Evolutionary conservation across 192 early-diverging fungal genomes (phyloP).

Genomic region (Coemansia interrupta): DNA sequence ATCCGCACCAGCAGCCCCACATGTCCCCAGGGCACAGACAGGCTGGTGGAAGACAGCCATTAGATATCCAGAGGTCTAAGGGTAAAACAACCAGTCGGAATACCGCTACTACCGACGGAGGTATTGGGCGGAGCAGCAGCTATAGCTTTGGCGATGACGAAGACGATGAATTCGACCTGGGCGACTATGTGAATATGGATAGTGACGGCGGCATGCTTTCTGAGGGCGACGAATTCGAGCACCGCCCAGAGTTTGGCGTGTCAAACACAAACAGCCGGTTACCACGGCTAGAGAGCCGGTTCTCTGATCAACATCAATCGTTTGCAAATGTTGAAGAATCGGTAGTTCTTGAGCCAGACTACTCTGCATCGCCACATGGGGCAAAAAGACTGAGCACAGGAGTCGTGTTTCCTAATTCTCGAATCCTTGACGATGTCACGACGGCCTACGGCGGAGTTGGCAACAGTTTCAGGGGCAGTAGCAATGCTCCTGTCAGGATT

Average conservation of each 20-base stretch:
- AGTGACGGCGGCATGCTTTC: constrained; percentile 23
- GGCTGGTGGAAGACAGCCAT: constrained; percentile 8
- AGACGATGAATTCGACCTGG: constrained; percentile 28
- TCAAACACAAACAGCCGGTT: neutral
- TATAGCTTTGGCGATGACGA: constrained; percentile 22
- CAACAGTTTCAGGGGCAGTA: neutral
- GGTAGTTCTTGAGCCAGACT: constrained; percentile 40
- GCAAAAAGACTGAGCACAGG: neutral
- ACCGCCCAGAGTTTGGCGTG: constrained; percentile 4
- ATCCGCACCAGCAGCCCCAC: constrained; percentile 2
- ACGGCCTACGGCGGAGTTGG: neutral
- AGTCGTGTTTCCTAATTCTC: neutral
- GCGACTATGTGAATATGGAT: constrained; percentile 40
- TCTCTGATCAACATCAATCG: constrained; percentile 24
- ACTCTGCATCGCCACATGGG: constrained; percentile 1
- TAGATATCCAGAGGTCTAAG: constrained; percentile 26
- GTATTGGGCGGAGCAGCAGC: constrained; percentile 4
- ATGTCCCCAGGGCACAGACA: neutral
- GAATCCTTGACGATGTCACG: neutral
- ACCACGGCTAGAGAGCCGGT: constrained; percentile 24
- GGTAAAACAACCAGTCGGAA: constrained; percentile 1
- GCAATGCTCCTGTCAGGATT: neutral
- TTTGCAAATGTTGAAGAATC: constrained; percentile 17
- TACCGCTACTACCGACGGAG: neutral
- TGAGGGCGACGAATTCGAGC: constrained; percentile 13